Conservation (phyloP, 1,284 basidiomycete genomes). For the Neolentinus lepideus region DNA sequence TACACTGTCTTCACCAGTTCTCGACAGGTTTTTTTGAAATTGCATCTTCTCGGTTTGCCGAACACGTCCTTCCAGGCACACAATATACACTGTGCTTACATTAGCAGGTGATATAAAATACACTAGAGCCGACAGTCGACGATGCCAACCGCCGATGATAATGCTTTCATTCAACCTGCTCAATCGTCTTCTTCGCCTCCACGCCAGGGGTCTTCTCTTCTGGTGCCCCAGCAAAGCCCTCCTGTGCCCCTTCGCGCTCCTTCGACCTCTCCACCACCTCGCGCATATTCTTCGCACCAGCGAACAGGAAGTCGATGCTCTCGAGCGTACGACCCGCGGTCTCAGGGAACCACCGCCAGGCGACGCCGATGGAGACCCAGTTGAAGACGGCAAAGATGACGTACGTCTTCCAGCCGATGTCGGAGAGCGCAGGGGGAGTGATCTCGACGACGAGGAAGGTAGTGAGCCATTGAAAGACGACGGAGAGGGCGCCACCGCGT, state of each 20-base stretch:
- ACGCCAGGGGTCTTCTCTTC: background rate
- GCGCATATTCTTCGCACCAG: background rate
- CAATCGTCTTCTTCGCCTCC: background rate
- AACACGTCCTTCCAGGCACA: too few species aligned
- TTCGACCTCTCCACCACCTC: background rate
- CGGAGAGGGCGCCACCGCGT: slow-evolving; percentile 9
- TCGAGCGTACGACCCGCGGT: slow-evolving; percentile 11
- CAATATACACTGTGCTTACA: too few species aligned
- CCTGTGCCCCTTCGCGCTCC: background rate
- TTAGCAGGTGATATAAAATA: too few species aligned
- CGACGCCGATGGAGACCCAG: slow-evolving; percentile 2
- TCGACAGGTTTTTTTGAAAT: too few species aligned
- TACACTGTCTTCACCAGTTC: too few species aligned
- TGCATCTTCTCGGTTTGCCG: too few species aligned
- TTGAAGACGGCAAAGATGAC: slow-evolving; percentile 11
- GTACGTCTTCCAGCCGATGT: slow-evolving; percentile 9
- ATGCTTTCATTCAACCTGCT: background rate
- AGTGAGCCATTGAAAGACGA: slow-evolving; percentile 14
- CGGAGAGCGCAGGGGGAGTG: slow-evolving; percentile 9
- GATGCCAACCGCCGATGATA: too few species aligned
- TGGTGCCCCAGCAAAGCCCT: background rate
- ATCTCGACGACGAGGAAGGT: slow-evolving; percentile 15
- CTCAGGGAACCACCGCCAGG: slow-evolving; percentile 6
- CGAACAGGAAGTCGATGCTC: slow-evolving; percentile 5
- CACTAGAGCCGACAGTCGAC: too few species aligned